A percentile compares a stretch with the other conserved stretches of the same genome.
These are phyloP conservation scores for Phytophthora hybrid DNA, from an alignment of 352 stramenopile species.

Conservation along the genomic window DNA sequence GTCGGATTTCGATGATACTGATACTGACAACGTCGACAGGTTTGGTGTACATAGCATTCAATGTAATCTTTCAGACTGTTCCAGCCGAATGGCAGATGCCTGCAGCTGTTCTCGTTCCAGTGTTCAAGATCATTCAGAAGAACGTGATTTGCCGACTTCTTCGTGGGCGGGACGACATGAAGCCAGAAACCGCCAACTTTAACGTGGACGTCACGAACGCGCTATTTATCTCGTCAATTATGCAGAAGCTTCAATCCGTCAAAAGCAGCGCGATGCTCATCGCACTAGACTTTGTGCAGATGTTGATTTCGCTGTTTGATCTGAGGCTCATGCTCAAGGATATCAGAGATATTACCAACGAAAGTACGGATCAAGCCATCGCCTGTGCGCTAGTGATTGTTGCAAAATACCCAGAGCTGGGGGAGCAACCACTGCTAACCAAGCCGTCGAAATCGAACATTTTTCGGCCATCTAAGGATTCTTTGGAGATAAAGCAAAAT, in stretches of 20 bases:
- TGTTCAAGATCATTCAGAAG: constrained; percentile 24
- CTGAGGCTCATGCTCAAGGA: constrained; percentile 26
- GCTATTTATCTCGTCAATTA: constrained; percentile 49
- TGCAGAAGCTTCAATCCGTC: constrained; percentile 42
- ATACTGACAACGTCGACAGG: constrained; percentile 10
- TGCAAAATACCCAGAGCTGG: constrained; percentile 16
- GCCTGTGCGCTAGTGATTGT: constrained; percentile 13
- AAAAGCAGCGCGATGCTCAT: constrained; percentile 41
- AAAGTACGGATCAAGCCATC: constrained; percentile 18
- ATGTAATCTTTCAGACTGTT: constrained; percentile 18
- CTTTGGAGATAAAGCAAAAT: not conserved
- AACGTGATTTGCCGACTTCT: constrained; percentile 26
- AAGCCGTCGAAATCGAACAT: constrained; percentile 14
- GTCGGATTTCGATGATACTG: constrained; percentile 18
- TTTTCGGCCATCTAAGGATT: constrained; percentile 15
- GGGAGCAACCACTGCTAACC: not conserved
- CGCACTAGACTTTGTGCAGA: constrained; percentile 40
- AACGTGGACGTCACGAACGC: constrained; percentile 59
- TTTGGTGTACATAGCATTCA: constrained; percentile 15
- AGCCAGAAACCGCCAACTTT: constrained; percentile 52
- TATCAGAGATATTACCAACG: constrained; percentile 13
- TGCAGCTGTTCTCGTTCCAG: constrained; percentile 12
- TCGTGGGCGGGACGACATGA: constrained; percentile 35
- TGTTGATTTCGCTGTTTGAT: constrained; percentile 38
- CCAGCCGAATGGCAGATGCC: constrained; percentile 16